Evolutionary conservation across 768 basidiomycete genomes (phyloP).

Genomic region (Pholiota microspora): DNA sequence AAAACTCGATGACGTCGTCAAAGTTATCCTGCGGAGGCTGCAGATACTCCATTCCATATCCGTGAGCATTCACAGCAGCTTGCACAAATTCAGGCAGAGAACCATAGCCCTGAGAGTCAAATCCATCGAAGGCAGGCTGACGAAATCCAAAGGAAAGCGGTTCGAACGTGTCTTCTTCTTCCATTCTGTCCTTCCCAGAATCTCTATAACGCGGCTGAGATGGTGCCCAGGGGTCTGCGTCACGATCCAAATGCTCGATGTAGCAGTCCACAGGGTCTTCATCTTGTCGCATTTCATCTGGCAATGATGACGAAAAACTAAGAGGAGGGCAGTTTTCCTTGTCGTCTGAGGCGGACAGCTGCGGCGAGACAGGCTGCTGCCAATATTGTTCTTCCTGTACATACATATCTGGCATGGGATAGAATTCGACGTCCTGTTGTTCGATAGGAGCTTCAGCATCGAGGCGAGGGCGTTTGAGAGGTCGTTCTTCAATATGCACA

Average conservation of each 20-base stretch:
- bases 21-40: too few species aligned
- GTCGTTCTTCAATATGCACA: slow-evolving; percentile 5
- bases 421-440: neutral
- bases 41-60: neutral
- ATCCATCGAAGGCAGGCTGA: neutral
- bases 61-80: neutral
- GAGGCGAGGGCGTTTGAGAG: slow-evolving; percentile 14
- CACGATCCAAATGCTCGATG: neutral
- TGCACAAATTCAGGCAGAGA: neutral
- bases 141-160: slow-evolving; percentile 11
- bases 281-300: neutral
- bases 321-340: slow-evolving; percentile 21
- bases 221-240: neutral
- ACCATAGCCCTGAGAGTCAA: neutral
- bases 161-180: slow-evolving; percentile 8
- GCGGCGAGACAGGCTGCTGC: neutral
- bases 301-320: slow-evolving; percentile 6
- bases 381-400: neutral
- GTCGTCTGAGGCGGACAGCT: slow-evolving; percentile 8
- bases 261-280: neutral
- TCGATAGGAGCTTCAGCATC: neutral
- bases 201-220: neutral
- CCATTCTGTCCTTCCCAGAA: neutral
- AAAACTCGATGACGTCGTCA: too few species aligned
- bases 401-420: neutral